Percentiles rank a stretch among this genome's conserved stretches.
Conservation (phyloP, 2,329 filamentous ascomycete species). For the Mycocentrospora acerina region DNA sequence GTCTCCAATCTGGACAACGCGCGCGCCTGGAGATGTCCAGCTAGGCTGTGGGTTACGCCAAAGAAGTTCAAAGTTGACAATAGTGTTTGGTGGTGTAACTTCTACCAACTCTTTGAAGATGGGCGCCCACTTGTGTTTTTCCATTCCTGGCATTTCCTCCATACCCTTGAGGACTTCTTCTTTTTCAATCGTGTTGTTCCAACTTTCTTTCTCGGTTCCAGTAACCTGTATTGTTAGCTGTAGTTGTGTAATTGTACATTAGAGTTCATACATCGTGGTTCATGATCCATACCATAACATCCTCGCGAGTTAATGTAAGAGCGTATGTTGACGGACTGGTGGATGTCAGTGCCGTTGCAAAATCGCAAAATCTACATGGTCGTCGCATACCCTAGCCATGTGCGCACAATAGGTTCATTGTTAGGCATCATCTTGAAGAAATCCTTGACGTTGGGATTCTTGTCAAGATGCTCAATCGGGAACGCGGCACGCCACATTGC, state of each 20-base stretch:
- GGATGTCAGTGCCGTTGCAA: constrained; percentile 6
- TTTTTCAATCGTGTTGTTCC: constrained; percentile 50
- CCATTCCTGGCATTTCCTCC: constrained; percentile 47
- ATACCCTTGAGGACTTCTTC: constrained; percentile 50
- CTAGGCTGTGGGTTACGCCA: constrained; percentile 51
- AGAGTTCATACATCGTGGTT: constrained; percentile 47
- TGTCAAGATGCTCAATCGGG: constrained; percentile 46
- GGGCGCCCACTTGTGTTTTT: constrained; percentile 46
- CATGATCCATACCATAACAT: constrained; percentile 54
- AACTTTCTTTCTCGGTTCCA: constrained; percentile 48
- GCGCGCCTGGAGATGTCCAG: constrained; percentile 47
- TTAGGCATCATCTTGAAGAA: constrained; percentile 48
- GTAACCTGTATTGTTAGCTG: constrained; percentile 40
- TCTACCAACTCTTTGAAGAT: constrained; percentile 50
- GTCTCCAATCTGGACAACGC: constrained; percentile 50
- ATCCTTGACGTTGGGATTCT: constrained; percentile 50
- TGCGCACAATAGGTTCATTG: constrained; percentile 49
- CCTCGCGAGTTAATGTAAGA: constrained; percentile 48
- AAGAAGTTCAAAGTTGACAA: constrained; percentile 53
- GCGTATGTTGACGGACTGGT: constrained; percentile 45
- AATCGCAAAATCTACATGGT: neutral
- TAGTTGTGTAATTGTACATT: neutral
- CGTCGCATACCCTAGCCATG: constrained; percentile 43
- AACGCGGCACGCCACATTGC: constrained; percentile 47
- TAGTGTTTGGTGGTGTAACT: constrained; percentile 48